phyloP scores from a whole-genome alignment of 352 stramenopile genomes.

The Pythium aphanidermatum region DNA sequence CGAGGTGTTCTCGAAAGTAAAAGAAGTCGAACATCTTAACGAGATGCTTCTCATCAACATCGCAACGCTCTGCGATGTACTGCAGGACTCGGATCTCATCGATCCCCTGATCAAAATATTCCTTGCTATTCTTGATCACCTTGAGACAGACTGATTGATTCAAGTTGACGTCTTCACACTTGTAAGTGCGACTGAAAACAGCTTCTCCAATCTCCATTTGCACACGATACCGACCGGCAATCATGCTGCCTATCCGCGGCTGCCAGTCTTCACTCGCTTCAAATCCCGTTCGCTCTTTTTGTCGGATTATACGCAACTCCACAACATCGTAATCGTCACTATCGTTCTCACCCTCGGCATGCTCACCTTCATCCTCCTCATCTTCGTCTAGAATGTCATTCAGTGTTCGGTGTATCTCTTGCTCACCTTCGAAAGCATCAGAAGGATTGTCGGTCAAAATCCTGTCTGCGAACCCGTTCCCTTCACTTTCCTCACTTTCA shows the following conservation, averaged over 20 bases:
- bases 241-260: slow-evolving; percentile 43
- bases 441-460: not conserved
- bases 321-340: slow-evolving; percentile 79
- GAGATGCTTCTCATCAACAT: slow-evolving; percentile 90
- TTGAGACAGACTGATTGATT: slow-evolving; percentile 93
- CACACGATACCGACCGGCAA: slow-evolving; percentile 48
- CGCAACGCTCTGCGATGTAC: slow-evolving; percentile 64
- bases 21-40: slow-evolving; percentile 95
- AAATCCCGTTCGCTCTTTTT: slow-evolving; percentile 78
- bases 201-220: slow-evolving; percentile 80
- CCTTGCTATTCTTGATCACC: slow-evolving; percentile 99
- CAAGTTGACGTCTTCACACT: slow-evolving; percentile 50
- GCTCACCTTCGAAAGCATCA: no score
- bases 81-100: slow-evolving; percentile 77
- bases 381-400: no score
- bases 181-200: slow-evolving; percentile 82
- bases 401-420: no score
- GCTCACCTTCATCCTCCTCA: slow-evolving; percentile 28
- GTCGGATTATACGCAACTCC: slow-evolving; percentile 61
- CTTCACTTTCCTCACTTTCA: slow-evolving; percentile 2
- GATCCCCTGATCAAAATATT: slow-evolving; percentile 97
- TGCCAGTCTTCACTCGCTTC: slow-evolving; percentile 74
- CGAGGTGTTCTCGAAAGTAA: slow-evolving; percentile 93
- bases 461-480: not conserved
- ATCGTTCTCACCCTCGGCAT: slow-evolving; percentile 32